Evolutionary conservation across 1,284 basidiomycete species (phyloP), one percentile per base, ranked within the genome.

Genomic region (Exobasidium cylindrosporum): DNA sequence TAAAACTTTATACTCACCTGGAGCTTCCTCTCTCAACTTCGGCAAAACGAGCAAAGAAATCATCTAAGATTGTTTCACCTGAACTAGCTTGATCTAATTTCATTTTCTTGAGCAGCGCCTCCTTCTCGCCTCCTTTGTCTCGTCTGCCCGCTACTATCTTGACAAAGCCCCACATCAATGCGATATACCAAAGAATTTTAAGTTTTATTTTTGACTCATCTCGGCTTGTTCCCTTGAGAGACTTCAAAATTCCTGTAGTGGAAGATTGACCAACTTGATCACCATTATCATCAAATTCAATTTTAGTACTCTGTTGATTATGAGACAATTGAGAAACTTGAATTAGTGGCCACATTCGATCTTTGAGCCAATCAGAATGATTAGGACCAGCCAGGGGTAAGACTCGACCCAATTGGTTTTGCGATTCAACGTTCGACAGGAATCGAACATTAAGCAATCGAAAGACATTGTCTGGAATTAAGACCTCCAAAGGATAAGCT

Each of bases 401-500:
- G 13, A 55, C 47, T 24, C 26, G n/a, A 24, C 21, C 47, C 4
- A 50, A 28, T 50, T 50, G 21, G 14, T 4, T 28, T 28, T 23
- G 21, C 21, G 47, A 50, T 28, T 50, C 47, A 13, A 50, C 47
- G 4, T 26, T 28, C 26, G n/a, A 21, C 26, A 50, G 26, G 14
- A 28, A 7, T 50, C 47, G 17, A 10, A 60, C 54, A 10, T 58
- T 52, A 46, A 78, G 56, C 29, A 63, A 63, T 3, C 52, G 60
- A 40, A 70, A 66, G 45, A 78, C 61, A 1, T 65, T 59, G 3
- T 62, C 21, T 2, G 74, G 70, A 52, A 79, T 69, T 30, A 79
- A 63, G 26, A 66, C 62, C 21, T 64, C 54, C 40, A 78, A 63
- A 24, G 74, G 63, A 57, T 78, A 79, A 4, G 69, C 77, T 23